phyloP scores from a whole-genome alignment of 352 stramenopile species.

The Thraustotheca clavata region DNA sequence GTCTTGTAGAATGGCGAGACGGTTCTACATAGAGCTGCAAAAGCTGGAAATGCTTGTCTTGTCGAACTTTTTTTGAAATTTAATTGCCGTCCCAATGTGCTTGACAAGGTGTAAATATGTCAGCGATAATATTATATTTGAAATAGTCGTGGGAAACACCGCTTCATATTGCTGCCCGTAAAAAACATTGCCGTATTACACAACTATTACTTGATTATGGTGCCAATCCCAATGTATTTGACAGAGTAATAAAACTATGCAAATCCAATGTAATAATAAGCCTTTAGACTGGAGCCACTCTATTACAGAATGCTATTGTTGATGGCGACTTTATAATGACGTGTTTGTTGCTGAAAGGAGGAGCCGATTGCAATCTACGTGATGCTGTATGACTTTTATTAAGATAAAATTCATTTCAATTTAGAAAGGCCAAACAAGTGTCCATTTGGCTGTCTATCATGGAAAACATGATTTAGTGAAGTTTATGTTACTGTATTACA shows the following conservation, averaged over 20 bases:
- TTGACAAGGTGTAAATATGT: neutral
- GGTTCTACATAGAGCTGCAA: neutral
- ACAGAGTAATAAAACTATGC: too few relatives aligned
- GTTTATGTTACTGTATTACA: neutral
- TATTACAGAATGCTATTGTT: neutral
- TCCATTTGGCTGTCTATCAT: neutral
- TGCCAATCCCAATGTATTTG: constrained; percentile 2
- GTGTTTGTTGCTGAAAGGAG: neutral
- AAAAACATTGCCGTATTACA: neutral
- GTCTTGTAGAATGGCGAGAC: constrained; percentile 2
- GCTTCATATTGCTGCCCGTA: neutral
- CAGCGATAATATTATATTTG: neutral
- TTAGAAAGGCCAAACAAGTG: neutral
- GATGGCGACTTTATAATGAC: neutral
- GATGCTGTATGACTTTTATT: neutral
- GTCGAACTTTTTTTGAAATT: neutral
- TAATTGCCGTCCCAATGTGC: neutral
- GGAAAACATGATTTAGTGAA: neutral
- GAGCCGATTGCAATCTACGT: neutral
- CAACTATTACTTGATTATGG: neutral
- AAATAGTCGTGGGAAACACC: constrained; percentile 1
- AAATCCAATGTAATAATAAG: neutral
- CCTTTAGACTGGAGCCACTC: neutral
- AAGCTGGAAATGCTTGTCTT: neutral
- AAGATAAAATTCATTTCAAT: neutral